Evolutionary conservation across 208 protist genomes (phyloP).

Genomic region (Angomonas desouzai): DNA sequence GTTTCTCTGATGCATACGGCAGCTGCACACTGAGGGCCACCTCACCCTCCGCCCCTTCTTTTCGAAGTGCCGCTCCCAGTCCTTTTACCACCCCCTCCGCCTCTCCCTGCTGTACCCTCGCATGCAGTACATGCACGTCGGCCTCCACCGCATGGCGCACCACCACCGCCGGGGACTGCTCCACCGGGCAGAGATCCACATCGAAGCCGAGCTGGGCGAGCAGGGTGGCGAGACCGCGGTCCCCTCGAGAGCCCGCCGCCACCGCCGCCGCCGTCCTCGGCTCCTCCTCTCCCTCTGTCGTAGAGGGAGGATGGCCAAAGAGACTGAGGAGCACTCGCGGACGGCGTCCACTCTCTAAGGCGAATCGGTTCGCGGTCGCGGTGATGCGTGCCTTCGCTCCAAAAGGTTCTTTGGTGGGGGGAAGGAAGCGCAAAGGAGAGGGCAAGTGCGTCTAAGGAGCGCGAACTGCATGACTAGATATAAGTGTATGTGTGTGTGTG

Average conservation of each 20-base stretch:
- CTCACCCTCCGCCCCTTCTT: not conserved
- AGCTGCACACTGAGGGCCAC: not conserved
- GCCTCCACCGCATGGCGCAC: slow-evolving; percentile 4
- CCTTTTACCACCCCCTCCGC: not conserved
- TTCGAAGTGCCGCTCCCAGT: not conserved
- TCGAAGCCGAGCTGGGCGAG: slow-evolving; percentile 7
- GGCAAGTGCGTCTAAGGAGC: not conserved
- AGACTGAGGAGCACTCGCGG: not conserved
- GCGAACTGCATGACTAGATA: not conserved
- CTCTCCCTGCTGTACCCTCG: not conserved
- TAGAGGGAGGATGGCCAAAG: not conserved
- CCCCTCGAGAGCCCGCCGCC: not conserved
- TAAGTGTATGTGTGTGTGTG: not conserved
- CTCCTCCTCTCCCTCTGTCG: not conserved
- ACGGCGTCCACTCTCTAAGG: not conserved
- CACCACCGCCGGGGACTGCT: not conserved
- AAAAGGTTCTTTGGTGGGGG: not conserved
- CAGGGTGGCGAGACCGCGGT: not conserved
- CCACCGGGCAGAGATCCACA: slow-evolving; percentile 1
- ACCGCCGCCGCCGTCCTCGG: not conserved
- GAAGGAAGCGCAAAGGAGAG: not conserved
- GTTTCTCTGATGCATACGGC: not conserved
- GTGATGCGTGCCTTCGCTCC: slow-evolving; percentile 4
- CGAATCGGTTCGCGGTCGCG: not conserved
- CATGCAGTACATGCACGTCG: slow-evolving; percentile 5